Conservation (phyloP, 768 basidiomycete species). For the Coprinellus micaceus region DNA sequence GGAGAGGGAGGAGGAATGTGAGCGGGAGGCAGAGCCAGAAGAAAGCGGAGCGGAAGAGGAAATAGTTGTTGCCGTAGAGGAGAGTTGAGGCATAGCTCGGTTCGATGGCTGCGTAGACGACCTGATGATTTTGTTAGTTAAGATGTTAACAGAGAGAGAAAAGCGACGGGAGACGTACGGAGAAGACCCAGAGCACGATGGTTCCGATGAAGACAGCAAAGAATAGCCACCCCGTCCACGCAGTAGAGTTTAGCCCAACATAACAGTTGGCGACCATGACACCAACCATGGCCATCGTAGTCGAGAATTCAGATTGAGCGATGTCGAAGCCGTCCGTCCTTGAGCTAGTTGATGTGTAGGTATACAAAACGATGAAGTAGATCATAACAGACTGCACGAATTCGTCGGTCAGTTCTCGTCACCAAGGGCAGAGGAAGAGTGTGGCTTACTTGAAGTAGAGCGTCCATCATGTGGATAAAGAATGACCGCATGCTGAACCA, state of each 20-base stretch:
- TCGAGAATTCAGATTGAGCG: constrained; percentile 75
- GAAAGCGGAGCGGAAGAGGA: constrained; percentile 76
- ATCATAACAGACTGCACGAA: constrained; percentile 69
- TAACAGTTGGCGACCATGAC: constrained; percentile 78
- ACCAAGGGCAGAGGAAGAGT: no score
- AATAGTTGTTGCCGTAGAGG: constrained; percentile 72
- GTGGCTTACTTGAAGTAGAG: constrained; percentile 71
- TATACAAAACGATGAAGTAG: constrained; percentile 81
- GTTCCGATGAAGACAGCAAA: constrained; percentile 80
- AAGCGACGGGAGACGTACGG: constrained; percentile 52
- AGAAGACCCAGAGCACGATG: constrained; percentile 72
- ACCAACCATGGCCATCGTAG: constrained; percentile 82
- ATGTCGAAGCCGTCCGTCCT: constrained; percentile 79
- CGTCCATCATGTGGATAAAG: constrained; percentile 77
- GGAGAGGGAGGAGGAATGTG: constrained; percentile 64
- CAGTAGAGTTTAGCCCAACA: constrained; percentile 81
- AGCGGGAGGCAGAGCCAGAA: constrained; percentile 85
- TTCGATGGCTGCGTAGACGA: constrained; percentile 73
- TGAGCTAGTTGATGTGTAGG: constrained; percentile 69
- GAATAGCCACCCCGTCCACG: constrained; percentile 90
- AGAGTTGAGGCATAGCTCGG: constrained; percentile 66
- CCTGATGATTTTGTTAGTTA: constrained; percentile 37
- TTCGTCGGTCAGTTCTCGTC: neutral
- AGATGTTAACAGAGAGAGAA: neutral
- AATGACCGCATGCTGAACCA: constrained; percentile 79